Conservation (phyloP, 2,329 filamentous ascomycete species). For the Trichoderma hamatum region DNA sequence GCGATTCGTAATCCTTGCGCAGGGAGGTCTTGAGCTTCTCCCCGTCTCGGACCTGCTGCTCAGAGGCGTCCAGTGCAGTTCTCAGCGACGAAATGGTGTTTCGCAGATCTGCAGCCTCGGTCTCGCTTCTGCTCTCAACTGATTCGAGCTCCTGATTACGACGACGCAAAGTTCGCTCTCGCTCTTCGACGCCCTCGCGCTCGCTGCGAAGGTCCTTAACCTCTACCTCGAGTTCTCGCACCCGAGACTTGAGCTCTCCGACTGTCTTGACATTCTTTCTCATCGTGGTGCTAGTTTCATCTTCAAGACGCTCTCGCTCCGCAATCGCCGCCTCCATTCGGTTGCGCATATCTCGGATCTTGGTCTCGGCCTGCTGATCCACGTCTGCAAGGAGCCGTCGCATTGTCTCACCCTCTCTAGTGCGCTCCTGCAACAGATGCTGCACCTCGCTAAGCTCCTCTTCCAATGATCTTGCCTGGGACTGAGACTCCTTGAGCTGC, state of each 20-base stretch:
- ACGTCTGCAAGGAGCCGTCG: constrained; percentile 83
- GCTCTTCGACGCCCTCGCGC: constrained; percentile 74
- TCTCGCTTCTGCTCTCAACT: constrained; percentile 66
- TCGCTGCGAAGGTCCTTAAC: constrained; percentile 72
- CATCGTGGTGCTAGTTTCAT: constrained; percentile 79
- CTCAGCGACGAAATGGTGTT: constrained; percentile 77
- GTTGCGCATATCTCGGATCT: constrained; percentile 85
- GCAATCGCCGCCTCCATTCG: constrained; percentile 89
- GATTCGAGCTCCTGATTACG: constrained; percentile 77
- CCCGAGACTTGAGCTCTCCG: constrained; percentile 79
- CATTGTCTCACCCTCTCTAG: constrained; percentile 94
- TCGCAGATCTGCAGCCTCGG: constrained; percentile 76
- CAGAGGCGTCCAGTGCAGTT: constrained; percentile 81
- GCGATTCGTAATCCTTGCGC: constrained; percentile 75
- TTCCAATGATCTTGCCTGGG: constrained; percentile 81
- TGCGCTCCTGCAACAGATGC: constrained; percentile 81
- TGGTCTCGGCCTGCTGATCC: constrained; percentile 77
- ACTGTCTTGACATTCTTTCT: constrained; percentile 78
- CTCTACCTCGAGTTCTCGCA: constrained; percentile 80
- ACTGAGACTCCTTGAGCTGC: constrained; percentile 87
- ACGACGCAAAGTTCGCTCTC: constrained; percentile 73
- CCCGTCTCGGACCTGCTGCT: constrained; percentile 78
- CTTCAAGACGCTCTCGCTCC: constrained; percentile 89
- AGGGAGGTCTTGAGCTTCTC: constrained; percentile 82
- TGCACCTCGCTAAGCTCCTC: constrained; percentile 91